Percentiles rank a stretch among this genome's conserved stretches.
These are phyloP conservation scores for Colletotrichum cuscutae DNA, from an alignment of 2,329 filamentous ascomycete genomes.

Conservation along the genomic window DNA sequence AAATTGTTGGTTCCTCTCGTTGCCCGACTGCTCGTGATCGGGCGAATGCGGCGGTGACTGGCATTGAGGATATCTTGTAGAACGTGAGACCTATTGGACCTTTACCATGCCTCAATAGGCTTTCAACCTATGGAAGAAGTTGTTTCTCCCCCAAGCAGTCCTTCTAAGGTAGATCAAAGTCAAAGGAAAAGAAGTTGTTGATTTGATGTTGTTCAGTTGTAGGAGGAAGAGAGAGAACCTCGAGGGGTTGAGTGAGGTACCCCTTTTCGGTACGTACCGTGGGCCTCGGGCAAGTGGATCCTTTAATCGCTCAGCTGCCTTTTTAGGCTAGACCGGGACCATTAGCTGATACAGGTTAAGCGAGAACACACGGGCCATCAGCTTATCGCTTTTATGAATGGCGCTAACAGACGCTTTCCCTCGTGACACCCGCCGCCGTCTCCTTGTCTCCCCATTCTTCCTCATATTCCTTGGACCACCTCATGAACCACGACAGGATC, in stretches of 20 bases:
- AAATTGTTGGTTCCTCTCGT: background rate
- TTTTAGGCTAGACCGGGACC: background rate
- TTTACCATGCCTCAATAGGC: too few relatives aligned
- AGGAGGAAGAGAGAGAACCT: too few relatives aligned
- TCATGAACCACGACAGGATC: background rate
- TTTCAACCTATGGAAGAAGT: too few relatives aligned
- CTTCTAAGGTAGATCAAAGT: too few relatives aligned
- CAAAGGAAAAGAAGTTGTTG: too few relatives aligned
- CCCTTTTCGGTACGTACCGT: background rate
- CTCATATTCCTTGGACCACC: background rate
- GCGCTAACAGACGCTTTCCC: background rate
- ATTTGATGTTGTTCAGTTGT: background rate
- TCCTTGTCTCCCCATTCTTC: background rate
- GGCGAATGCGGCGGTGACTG: background rate
- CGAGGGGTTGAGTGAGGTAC: background rate
- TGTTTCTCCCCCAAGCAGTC: too few relatives aligned
- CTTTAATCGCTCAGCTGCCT: background rate
- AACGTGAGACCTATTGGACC: background rate
- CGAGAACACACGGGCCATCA: conserved; percentile 4
- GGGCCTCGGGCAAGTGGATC: background rate
- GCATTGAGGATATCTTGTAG: background rate
- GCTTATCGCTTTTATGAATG: conserved; percentile 23
- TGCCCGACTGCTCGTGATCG: background rate
- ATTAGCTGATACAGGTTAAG: background rate
- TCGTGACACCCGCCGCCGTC: background rate